phyloP scores from a whole-genome alignment of 2,329 filamentous ascomycete species.

The Tolypocladium tundrense region DNA sequence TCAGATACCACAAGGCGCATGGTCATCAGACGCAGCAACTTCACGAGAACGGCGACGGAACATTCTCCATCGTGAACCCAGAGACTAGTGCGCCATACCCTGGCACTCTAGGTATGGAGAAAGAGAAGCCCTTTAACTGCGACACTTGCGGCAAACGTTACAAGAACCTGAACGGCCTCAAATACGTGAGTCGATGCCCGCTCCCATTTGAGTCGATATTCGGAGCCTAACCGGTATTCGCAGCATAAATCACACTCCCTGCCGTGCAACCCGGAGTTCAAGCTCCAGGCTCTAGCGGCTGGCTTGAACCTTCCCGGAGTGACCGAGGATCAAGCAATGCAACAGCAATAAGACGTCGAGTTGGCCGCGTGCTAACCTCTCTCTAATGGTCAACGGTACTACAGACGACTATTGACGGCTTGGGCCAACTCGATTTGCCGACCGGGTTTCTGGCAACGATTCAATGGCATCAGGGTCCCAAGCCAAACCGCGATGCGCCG shows the following conservation, averaged over 20 bases:
- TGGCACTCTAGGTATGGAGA: slow-evolving; percentile 98
- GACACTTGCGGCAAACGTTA: slow-evolving; percentile 96
- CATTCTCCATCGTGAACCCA: slow-evolving; percentile 95
- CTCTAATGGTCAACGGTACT: not conserved
- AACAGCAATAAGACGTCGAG: slow-evolving; percentile 10
- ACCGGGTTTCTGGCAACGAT: not conserved
- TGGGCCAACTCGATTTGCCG: not conserved
- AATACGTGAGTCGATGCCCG: slow-evolving; percentile 56
- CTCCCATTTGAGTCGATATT: not conserved
- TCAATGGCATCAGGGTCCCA: not conserved
- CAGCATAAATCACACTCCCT: slow-evolving; percentile 74
- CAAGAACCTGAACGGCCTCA: slow-evolving; percentile 96
- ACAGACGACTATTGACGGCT: not conserved
- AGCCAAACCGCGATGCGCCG: not conserved
- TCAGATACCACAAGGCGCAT: slow-evolving; percentile 63
- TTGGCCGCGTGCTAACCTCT: slow-evolving; percentile 1
- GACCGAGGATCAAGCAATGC: slow-evolving; percentile 32
- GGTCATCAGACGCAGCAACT: slow-evolving; percentile 95
- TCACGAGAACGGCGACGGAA: slow-evolving; percentile 92
- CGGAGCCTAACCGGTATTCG: slow-evolving; percentile 6
- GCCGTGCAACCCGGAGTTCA: slow-evolving; percentile 76
- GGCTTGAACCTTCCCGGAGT: slow-evolving; percentile 33
- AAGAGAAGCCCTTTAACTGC: slow-evolving; percentile 97
- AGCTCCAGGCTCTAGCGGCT: slow-evolving; percentile 33
- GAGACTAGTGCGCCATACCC: slow-evolving; percentile 91